These are phyloP conservation scores for Gamsiella multidivaricata DNA, from an alignment of 192 early-diverging fungal species.

Conservation along the genomic window DNA sequence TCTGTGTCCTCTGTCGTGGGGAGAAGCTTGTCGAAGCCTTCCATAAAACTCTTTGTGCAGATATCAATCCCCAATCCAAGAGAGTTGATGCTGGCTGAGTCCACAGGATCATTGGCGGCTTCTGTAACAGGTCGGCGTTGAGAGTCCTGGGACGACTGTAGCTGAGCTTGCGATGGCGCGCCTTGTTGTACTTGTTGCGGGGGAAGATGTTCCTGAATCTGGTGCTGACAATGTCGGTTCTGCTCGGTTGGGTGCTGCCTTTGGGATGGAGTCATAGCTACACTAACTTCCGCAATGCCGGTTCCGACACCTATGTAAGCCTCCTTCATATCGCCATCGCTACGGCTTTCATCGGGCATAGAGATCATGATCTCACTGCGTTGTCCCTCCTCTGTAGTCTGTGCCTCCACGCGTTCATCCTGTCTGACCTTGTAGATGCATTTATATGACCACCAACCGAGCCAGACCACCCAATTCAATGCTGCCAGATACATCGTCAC, in stretches of 20 bases:
- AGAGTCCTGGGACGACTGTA: not conserved
- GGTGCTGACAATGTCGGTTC: not conserved
- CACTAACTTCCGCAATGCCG: not conserved
- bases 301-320: not conserved
- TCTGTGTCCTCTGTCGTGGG: not conserved
- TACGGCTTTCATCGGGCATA: slow-evolving; percentile 8
- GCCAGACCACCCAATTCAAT: slow-evolving; percentile 19
- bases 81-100: slow-evolving; percentile 1
- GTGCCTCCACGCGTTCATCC: not conserved
- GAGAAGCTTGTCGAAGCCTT: not conserved
- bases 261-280: no score
- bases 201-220: not conserved
- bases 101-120: not conserved
- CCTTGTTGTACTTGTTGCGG: not conserved
- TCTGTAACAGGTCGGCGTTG: not conserved
- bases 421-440: not conserved
- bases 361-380: not conserved
- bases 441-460: slow-evolving; percentile 9
- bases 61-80: slow-evolving; percentile 41
- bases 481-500: not conserved
- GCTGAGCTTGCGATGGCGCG: not conserved
- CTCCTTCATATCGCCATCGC: not conserved
- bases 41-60: not conserved
- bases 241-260: no score
- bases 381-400: not conserved